Conservation (phyloP, 768 basidiomycete genomes). For the Kwoniella sp. region DNA sequence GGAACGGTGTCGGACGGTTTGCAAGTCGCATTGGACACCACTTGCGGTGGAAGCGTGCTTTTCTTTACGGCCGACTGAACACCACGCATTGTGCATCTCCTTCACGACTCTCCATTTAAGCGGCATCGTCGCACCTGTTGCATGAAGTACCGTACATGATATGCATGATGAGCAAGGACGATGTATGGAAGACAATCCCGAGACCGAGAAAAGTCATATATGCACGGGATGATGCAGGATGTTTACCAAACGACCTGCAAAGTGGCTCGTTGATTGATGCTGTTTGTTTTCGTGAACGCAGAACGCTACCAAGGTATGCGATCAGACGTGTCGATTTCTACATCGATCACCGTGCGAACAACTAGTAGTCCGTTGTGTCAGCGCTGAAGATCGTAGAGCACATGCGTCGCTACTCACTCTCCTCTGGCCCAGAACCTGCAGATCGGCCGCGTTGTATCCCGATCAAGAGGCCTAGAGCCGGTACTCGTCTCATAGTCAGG, state of each 20-base stretch:
- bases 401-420: constrained; percentile 10
- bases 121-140: too few relatives aligned
- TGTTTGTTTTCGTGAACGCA: too few relatives aligned
- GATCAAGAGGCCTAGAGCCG: constrained; percentile 1
- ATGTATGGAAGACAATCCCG: too few relatives aligned
- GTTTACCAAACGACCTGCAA: too few relatives aligned
- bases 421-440: constrained; percentile 18
- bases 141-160: too few relatives aligned
- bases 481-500: background rate
- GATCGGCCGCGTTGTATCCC: background rate
- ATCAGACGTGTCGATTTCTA: constrained; percentile 9
- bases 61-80: too few relatives aligned
- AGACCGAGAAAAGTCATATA: too few relatives aligned
- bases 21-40: background rate
- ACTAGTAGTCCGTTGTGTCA: background rate
- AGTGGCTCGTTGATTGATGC: too few relatives aligned
- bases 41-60: background rate
- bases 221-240: too few relatives aligned
- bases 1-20: background rate
- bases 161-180: too few relatives aligned
- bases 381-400: background rate
- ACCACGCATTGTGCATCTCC: too few relatives aligned
- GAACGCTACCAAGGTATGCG: background rate
- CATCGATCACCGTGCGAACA: constrained; percentile 8
- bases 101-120: too few relatives aligned